Evolutionary conservation across 2,329 filamentous ascomycete genomes (phyloP), one percentile per base, ranked within the genome.

Genomic region (Capronia coronata): DNA sequence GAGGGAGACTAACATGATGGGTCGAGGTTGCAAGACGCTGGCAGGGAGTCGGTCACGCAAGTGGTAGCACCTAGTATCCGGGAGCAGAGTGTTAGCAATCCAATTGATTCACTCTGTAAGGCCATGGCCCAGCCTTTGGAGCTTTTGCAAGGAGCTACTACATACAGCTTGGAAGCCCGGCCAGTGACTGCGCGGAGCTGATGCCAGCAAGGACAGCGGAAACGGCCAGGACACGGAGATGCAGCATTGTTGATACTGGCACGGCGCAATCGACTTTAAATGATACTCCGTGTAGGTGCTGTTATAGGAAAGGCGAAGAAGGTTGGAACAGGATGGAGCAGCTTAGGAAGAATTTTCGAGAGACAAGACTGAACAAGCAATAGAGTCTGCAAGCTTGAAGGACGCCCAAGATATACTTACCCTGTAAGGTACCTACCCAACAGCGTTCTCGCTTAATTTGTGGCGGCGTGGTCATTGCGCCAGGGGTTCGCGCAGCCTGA

Each of bases 1-100:
- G 29, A 19, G 46, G 29, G 14, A 21, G 14, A 54, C 55, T 47
- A 41, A 56, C 77, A 79, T 29, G 62, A 58, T 50, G 72, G 64
- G 48, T 77, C 68, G 16, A 72, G 47, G 25, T 62, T 61, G 55
- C 71, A 71, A 6, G 63, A 66, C 10, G 68, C 63, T 14, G 64
- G 64, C 34, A 70, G 65, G 16, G 72, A 63, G n/a, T 61, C 55
- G n/a, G 67, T 67, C 48, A 70, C 70, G 51, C 71, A 74, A 3
- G 25, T 27, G 11, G 39, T 49, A 22, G 56, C 56, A 51, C 56
- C 56, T 58, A 44, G n/a, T 14, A 19, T 23, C 5, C 5, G 23
- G 11, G 22, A 40, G 14, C 14, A 27, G 22, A 30, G 37, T 21
- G 27, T 49, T 37, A 53, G 51, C 37, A 25, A 50, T 11, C 2